Evolutionary conservation across 495 filamentous ascomycete genomes (phyloP).

Genomic region (Xylaria bambusicola): DNA sequence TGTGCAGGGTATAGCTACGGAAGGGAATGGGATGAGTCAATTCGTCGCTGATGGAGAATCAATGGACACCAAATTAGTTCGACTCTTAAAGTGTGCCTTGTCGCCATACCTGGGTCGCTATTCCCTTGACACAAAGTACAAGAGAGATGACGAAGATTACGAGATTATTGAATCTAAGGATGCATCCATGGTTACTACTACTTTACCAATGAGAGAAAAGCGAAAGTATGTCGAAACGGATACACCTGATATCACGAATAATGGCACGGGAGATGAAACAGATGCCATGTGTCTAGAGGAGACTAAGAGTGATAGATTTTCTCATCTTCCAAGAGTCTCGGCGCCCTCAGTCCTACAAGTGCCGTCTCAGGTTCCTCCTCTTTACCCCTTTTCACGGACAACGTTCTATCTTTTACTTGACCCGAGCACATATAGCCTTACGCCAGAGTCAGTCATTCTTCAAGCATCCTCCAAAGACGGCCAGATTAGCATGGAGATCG

Average conservation of each 20-base stretch:
- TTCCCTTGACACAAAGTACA: conserved; percentile 61
- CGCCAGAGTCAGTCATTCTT: conserved; percentile 54
- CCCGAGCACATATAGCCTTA: too few relatives aligned
- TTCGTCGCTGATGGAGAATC: conserved; percentile 58
- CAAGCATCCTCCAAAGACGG: conserved; percentile 54
- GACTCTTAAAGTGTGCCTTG: conserved; percentile 71
- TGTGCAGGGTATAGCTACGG: conserved; percentile 66
- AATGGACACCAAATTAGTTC: conserved; percentile 62
- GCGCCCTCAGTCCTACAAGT: conserved; percentile 61
- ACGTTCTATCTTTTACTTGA: conserved; percentile 64
- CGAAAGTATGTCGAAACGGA: not conserved
- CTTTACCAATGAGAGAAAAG: not conserved
- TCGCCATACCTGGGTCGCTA: conserved; percentile 63
- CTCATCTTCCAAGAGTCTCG: conserved; percentile 48
- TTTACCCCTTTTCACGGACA: conserved; percentile 66
- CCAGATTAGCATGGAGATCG: conserved; percentile 60
- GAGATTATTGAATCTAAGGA: conserved; percentile 58
- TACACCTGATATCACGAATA: conserved; percentile 60
- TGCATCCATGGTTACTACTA: conserved; percentile 36
- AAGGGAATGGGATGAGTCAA: conserved; percentile 69
- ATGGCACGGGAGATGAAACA: conserved; percentile 39
- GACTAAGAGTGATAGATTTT: not conserved
- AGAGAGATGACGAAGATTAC: conserved; percentile 52
- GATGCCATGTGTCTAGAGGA: conserved; percentile 29
- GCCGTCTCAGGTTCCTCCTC: conserved; percentile 59